Evolutionary conservation across 1,284 basidiomycete species (phyloP), one percentile per base, ranked within the genome.

Genomic region (Sporisorium reilianum): DNA sequence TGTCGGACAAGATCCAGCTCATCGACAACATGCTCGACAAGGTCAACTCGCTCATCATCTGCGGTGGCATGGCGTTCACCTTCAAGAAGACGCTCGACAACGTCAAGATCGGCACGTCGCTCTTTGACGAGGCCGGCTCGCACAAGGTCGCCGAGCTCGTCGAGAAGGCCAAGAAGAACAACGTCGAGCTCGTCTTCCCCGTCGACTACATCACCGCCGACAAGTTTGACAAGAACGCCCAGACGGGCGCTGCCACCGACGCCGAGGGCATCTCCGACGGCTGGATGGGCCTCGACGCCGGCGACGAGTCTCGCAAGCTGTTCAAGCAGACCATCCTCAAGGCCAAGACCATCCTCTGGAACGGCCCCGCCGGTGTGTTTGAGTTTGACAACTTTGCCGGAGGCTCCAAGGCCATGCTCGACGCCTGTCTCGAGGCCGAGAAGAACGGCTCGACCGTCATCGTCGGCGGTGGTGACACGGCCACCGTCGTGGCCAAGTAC

Each of bases 1-100:
- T 99, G 53, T 96, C 95, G 36, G 96, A 99, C 88, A 99, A 99
- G 89, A 97, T 99, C 81, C 93, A 95, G 86, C 89, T 99, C 67
- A 99, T 99, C 85, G 96, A 99, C 84, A 97, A 97, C 88, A 93
- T 99, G 93, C 89, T 99, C 75, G 95, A 98, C 88, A 97, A 98
- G 90, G 95, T 99, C 86, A 89, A 99, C 88, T 93, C 92, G 56
- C 88, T 99, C 78, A 98, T 99, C 87, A 93, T 99, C 81, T 93
- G 94, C 80, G 97, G 97, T 85, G 96, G 96, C 50, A 99, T 99
- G 96, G 93, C 94, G 51, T 99, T 97, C 87, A 99, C 96, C 70
- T 99, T 99, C 89, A 96, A 97, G 88, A 99, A 98, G 89, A 92
- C 91, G 8, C 88, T 97, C 57, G 89, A 97, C 71, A 89, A 90